Base-by-base conservation (phyloP, 768 basidiomycete genomes). In the Suillus placidus region DNA sequence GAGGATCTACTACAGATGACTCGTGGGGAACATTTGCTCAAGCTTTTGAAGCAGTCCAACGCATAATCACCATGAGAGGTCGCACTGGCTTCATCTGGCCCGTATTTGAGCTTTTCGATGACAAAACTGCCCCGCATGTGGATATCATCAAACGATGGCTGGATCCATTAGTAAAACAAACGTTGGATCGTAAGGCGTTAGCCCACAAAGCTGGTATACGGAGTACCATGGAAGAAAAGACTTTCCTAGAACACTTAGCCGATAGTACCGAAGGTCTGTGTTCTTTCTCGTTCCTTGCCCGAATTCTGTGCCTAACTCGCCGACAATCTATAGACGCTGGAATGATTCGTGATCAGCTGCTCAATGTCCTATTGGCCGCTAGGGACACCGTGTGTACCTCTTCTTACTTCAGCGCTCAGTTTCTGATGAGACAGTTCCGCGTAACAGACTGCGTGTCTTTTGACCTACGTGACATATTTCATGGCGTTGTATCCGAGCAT, bases 281-380 rank as follows among this genome's bases (percentile, higher is more conserved):
- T 20, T 62, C 40, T 55, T 61, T 61, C 51, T 60, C 9, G 34
- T 45, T 37, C 23, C 14, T 51, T 23, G 30, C 13, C 35, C 23
- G 55, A 51, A 14, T 64, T 35, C 32, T 73, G 71, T 37, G 69
- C 13, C 38, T 26, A 64, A 34, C 37, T 57, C 61, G 8, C 60
- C 37, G 61, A 66, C 32, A 43, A 60, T 61, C 61, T 65, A 65
- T 70, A 93, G 92, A 93, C 72, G 77, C 78, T 13, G 80, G 84
- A 9, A 74, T 87, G 51, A 90, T 95, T 63, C 86, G 90, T 26
- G 91, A 94, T 76, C 90, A 94, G 68, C 76, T 94, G 14, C 81
- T 94, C 57, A 94, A 87, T 71, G 87, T 93, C 74, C 79, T 95
- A 2, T 79, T 94, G 13, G 93, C 93, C 6, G 84, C 90, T 30